Evolutionary conservation across 176 grass and related monocot species (phyloP).

Genomic region (Lolium perenne): DNA sequence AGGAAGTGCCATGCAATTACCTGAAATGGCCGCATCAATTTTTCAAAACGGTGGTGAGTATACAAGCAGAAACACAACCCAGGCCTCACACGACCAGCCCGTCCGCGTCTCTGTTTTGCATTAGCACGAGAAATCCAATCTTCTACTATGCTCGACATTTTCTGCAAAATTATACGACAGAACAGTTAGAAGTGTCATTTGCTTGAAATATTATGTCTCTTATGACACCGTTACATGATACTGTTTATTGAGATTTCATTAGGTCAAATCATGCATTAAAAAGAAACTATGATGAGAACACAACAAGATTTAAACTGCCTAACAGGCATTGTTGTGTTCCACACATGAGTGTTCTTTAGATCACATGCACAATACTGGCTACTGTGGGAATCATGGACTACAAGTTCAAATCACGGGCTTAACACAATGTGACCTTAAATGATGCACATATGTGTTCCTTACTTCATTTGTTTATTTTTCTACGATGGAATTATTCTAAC

Average conservation of each 20-base stretch:
- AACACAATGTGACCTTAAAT: not conserved
- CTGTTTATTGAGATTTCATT: slow-evolving; percentile 17
- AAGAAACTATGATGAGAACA: slow-evolving; percentile 16
- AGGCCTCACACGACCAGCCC: slow-evolving; percentile 92
- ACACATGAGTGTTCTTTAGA: slow-evolving; percentile 14
- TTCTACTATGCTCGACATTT: slow-evolving; percentile 99
- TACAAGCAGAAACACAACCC: slow-evolving; percentile 95
- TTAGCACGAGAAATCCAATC: slow-evolving; percentile 99
- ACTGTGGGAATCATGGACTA: slow-evolving; percentile 4
- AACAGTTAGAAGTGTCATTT: slow-evolving; percentile 27
- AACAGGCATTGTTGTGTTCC: slow-evolving; percentile 24
- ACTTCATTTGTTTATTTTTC: slow-evolving; percentile 20
- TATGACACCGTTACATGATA: slow-evolving; percentile 23
- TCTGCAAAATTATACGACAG: slow-evolving; percentile 61
- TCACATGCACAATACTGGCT: slow-evolving; percentile 2
- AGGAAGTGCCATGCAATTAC: slow-evolving; percentile 46
- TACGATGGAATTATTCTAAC: slow-evolving; percentile 13
- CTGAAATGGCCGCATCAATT: slow-evolving; percentile 92
- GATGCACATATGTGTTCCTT: not conserved
- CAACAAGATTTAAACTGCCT: not conserved
- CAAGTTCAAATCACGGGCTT: slow-evolving; percentile 23
- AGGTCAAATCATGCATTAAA: slow-evolving; percentile 20
- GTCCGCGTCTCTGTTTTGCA: slow-evolving; percentile 90
- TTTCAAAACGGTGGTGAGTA: slow-evolving; percentile 82
- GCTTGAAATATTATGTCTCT: slow-evolving; percentile 30